Evolutionary conservation across 805 yeast genomes (phyloP).

Genomic region (Komagataella ulmi): DNA sequence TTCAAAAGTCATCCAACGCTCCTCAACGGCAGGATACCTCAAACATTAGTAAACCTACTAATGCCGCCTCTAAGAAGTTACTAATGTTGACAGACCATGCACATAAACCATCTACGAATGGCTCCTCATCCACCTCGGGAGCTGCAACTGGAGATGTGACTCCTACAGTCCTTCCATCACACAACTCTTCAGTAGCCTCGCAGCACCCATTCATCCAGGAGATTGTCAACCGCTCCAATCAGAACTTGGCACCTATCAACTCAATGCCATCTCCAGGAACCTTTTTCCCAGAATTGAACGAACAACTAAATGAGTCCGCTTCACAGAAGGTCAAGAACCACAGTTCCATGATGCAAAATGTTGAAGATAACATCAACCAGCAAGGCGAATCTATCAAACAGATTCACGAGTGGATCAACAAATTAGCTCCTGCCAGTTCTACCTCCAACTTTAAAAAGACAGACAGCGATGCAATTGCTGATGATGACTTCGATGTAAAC

Average conservation of each 20-base stretch:
- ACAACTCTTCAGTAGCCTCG: background rate
- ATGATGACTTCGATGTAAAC: slow-evolving; percentile 21
- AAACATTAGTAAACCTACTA: background rate
- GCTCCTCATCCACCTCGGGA: background rate
- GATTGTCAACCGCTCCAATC: slow-evolving; percentile 1
- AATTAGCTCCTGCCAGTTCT: slow-evolving; percentile 8
- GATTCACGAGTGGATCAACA: slow-evolving; percentile 43
- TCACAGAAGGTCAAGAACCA: background rate
- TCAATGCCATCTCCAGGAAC: slow-evolving; percentile 13
- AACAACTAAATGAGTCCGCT: background rate
- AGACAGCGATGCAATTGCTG: slow-evolving; percentile 1
- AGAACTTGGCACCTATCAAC: background rate
- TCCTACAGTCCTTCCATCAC: background rate
- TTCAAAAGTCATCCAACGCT: background rate
- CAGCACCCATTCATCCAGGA: slow-evolving; percentile 5
- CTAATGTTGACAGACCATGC: background rate
- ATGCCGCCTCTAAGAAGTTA: background rate
- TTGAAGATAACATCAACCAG: slow-evolving; percentile 31
- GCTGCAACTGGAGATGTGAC: background rate
- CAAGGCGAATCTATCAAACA: slow-evolving; percentile 41
- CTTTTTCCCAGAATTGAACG: slow-evolving; percentile 14
- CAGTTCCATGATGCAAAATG: slow-evolving; percentile 16
- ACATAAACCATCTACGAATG: background rate
- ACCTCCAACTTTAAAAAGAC: slow-evolving; percentile 2
- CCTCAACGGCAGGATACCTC: background rate